Conservation (phyloP, 2,329 filamentous ascomycete species). For the Pleurostoma richardsiae region DNA sequence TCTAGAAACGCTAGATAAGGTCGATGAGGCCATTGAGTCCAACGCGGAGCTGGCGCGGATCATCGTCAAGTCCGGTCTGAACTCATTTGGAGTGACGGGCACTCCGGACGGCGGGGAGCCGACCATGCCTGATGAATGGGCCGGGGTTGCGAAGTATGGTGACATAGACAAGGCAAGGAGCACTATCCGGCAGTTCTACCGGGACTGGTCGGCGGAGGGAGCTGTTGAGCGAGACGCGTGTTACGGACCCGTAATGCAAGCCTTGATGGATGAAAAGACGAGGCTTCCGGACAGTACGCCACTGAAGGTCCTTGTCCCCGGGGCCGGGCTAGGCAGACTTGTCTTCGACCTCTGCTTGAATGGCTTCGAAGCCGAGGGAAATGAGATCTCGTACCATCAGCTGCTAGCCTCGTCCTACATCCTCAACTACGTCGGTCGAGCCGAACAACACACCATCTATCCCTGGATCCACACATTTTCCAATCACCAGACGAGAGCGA, state of each 20-base stretch:
- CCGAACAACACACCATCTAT: slow-evolving; percentile 66
- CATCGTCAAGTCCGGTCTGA: slow-evolving; percentile 67
- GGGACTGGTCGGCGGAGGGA: slow-evolving; percentile 87
- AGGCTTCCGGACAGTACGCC: slow-evolving; percentile 13
- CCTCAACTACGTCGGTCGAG: slow-evolving; percentile 59
- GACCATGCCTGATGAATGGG: slow-evolving; percentile 58
- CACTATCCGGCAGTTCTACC: slow-evolving; percentile 88
- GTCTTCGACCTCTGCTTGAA: slow-evolving; percentile 78
- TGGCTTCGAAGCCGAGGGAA: slow-evolving; percentile 78
- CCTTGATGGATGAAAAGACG: slow-evolving; percentile 49
- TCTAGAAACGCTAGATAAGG: slow-evolving; percentile 68
- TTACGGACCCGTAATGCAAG: slow-evolving; percentile 67
- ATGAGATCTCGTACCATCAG: slow-evolving; percentile 96
- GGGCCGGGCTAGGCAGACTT: slow-evolving; percentile 80
- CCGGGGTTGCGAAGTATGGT: slow-evolving; percentile 61
- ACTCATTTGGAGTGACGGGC: slow-evolving; percentile 53
- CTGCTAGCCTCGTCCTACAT: slow-evolving; percentile 79
- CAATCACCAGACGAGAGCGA: slow-evolving; percentile 68
- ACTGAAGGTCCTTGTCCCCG: slow-evolving; percentile 77
- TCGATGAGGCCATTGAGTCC: slow-evolving; percentile 83
- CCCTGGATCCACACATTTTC: slow-evolving; percentile 88
- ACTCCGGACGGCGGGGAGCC: slow-evolving; percentile 32
- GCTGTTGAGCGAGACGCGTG: slow-evolving; percentile 67
- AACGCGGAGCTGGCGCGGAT: slow-evolving; percentile 80
- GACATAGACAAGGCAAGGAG: slow-evolving; percentile 91